Evolutionary conservation across 1,139 yeast species (phyloP).

Genomic region (Candida buenavistaensis): DNA sequence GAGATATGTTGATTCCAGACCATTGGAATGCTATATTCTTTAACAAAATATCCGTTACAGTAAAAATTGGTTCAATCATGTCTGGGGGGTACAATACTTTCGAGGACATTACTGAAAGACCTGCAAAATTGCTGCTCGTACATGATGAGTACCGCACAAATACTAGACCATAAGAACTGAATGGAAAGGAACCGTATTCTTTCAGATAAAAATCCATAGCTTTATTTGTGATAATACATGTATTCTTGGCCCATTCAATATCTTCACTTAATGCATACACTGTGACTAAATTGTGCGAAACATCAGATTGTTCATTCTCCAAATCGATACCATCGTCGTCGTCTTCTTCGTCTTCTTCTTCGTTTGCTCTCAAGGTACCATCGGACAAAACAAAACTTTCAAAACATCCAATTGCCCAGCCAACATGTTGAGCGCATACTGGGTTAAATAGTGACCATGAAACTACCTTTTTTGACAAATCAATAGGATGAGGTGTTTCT

Average conservation of each 20-base stretch:
- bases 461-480: conserved; percentile 70
- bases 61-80: conserved; percentile 76
- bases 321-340: conserved; percentile 33
- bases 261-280: conserved; percentile 61
- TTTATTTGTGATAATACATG: conserved; percentile 72
- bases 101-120: conserved; percentile 68
- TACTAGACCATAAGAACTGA: conserved; percentile 73
- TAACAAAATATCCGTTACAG: conserved; percentile 66
- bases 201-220: conserved; percentile 83
- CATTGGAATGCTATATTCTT: conserved; percentile 83
- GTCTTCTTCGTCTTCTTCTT: conserved; percentile 44
- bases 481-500: conserved; percentile 52
- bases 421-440: conserved; percentile 92
- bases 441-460: conserved; percentile 84
- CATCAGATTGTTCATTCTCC: conserved; percentile 32
- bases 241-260: conserved; percentile 61
- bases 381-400: conserved; percentile 55
- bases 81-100: conserved; percentile 72
- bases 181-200: conserved; percentile 93
- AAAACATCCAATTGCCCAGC: conserved; percentile 94
- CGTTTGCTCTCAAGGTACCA: conserved; percentile 23
- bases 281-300: conserved; percentile 40
- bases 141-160: conserved; percentile 60
- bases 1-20: conserved; percentile 91
- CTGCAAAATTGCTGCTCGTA: conserved; percentile 61